phyloP scores from a whole-genome alignment of 1,284 basidiomycete genomes.

The Sporisorium reilianum region DNA sequence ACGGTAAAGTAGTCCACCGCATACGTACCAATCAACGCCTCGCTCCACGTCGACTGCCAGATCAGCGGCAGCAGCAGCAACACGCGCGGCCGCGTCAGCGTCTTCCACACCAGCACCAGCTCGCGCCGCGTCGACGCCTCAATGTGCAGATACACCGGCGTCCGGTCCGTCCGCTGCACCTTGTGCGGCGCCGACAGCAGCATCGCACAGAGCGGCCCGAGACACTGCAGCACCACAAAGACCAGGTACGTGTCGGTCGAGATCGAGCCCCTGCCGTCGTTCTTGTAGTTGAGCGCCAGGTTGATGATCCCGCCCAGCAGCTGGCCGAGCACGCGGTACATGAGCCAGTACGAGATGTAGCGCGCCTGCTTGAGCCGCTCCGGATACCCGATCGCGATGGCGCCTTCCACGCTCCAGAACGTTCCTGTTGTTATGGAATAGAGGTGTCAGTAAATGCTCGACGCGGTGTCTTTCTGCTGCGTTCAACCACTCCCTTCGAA shows the following conservation, averaged over 20 bases:
- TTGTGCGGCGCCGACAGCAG: slow-evolving; percentile 67
- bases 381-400: slow-evolving; percentile 64
- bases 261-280: slow-evolving; percentile 63
- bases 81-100: slow-evolving; percentile 47
- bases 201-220: slow-evolving; percentile 66
- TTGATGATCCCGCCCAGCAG: slow-evolving; percentile 69
- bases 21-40: slow-evolving; percentile 65
- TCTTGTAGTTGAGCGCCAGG: slow-evolving; percentile 68
- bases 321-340: slow-evolving; percentile 64
- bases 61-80: slow-evolving; percentile 62
- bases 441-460: no score
- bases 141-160: slow-evolving; percentile 65
- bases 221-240: slow-evolving; percentile 69
- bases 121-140: slow-evolving; percentile 54
- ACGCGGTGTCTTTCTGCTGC: no score
- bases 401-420: slow-evolving; percentile 66
- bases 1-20: slow-evolving; percentile 61
- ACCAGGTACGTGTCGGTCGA: slow-evolving; percentile 69
- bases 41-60: slow-evolving; percentile 61
- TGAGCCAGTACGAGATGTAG: slow-evolving; percentile 69
- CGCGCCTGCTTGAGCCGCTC: slow-evolving; percentile 63
- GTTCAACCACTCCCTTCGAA: no score
- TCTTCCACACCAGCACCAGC: slow-evolving; percentile 58
- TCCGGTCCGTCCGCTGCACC: slow-evolving; percentile 69
- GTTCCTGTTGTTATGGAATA: slow-evolving; percentile 18